These are phyloP conservation scores for Penicillium paradoxum DNA, from an alignment of 495 filamentous ascomycete species.

Conservation along the genomic window DNA sequence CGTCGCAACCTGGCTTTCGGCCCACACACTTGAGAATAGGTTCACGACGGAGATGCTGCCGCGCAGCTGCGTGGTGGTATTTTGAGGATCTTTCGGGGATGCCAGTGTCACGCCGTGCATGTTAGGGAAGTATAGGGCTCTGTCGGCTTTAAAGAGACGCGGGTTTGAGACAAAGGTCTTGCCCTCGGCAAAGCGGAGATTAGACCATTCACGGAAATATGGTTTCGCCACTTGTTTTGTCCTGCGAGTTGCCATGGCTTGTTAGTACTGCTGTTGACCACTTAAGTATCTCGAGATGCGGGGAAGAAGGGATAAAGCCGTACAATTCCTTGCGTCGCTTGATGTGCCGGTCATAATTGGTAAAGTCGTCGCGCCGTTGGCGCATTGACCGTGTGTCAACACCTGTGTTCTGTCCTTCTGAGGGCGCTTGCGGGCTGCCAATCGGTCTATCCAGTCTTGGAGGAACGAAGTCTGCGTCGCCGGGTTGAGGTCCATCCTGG, in stretches of 20 bases:
- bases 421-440: conserved; percentile 67
- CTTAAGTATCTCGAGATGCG: background rate
- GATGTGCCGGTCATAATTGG: conserved; percentile 79
- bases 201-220: conserved; percentile 91
- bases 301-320: conserved; percentile 12
- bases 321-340: conserved; percentile 67
- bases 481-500: conserved; percentile 26
- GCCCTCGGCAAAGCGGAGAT: conserved; percentile 73
- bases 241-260: conserved; percentile 21
- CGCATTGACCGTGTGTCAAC: conserved; percentile 60
- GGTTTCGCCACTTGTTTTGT: conserved; percentile 61
- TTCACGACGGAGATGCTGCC: conserved; percentile 72
- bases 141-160: conserved; percentile 66
- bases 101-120: conserved; percentile 70
- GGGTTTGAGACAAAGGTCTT: conserved; percentile 83
- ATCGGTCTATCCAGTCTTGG: conserved; percentile 73
- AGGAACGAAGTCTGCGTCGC: conserved; percentile 60
- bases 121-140: conserved; percentile 90
- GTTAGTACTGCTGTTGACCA: background rate
- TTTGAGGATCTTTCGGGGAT: conserved; percentile 40
- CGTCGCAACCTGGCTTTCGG: conserved; percentile 67
- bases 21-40: conserved; percentile 80
- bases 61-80: conserved; percentile 68
- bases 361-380: conserved; percentile 73
- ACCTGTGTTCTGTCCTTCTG: conserved; percentile 73